phyloP scores from a whole-genome alignment of 1,284 basidiomycete species.

The Ceratobasidium sp. region DNA sequence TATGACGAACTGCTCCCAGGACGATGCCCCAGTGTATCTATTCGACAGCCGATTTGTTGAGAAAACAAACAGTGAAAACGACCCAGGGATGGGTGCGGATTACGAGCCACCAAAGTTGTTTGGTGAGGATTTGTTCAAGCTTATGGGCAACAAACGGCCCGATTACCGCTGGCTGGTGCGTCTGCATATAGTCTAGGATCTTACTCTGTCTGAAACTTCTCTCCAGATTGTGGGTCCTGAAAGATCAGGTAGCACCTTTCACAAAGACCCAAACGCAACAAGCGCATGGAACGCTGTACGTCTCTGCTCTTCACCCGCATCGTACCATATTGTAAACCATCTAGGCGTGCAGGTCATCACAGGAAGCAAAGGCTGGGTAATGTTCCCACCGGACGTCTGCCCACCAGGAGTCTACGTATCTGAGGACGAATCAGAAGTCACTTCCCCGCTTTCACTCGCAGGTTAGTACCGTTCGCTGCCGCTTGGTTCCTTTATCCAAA shows the following conservation, averaged over 20 bases:
- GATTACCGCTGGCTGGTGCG: constrained; percentile 49
- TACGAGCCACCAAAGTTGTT: constrained; percentile 47
- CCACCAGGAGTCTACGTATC: constrained; percentile 54
- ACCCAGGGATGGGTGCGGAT: constrained; percentile 44
- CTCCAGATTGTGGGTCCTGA: constrained; percentile 47
- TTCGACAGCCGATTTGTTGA: constrained; percentile 49
- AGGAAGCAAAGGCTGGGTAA: constrained; percentile 49
- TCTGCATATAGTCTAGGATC: neutral
- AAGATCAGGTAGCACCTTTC: constrained; percentile 49
- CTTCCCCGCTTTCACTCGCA: constrained; percentile 42
- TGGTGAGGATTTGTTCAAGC: constrained; percentile 47
- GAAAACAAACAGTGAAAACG: constrained; percentile 42
- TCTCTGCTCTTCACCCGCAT: neutral
- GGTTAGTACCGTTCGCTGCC: constrained; percentile 34
- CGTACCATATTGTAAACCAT: neutral
- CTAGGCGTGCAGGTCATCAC: constrained; percentile 25
- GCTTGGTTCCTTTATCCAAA: neutral
- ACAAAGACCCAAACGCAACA: constrained; percentile 52
- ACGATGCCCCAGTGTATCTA: constrained; percentile 49
- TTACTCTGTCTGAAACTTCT: neutral
- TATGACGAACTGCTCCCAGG: constrained; percentile 44
- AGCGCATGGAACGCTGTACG: constrained; percentile 55
- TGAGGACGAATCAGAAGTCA: constrained; percentile 45
- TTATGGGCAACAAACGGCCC: constrained; percentile 47
- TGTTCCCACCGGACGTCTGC: constrained; percentile 51